phyloP scores from a whole-genome alignment of 768 basidiomycete genomes.

The Clavaria fumosa region DNA sequence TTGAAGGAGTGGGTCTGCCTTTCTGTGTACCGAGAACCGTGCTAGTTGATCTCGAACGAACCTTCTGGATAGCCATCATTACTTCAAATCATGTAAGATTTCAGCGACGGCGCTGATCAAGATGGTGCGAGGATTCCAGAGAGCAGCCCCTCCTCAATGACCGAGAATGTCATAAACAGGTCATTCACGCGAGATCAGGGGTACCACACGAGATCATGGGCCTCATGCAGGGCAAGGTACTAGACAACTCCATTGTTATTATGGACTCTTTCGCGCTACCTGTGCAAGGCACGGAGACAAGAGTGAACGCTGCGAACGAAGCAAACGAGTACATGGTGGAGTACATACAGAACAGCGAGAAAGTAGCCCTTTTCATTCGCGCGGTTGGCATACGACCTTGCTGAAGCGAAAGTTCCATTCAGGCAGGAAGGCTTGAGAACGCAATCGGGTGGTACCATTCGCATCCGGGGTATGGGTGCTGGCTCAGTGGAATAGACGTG shows the following conservation, averaged over 20 bases:
- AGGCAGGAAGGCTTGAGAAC: conserved; percentile 78
- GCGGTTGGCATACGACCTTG: neutral
- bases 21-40: neutral
- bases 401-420: neutral
- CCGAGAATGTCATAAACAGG: conserved; percentile 31
- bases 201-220: conserved; percentile 99
- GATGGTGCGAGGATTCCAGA: conserved; percentile 38
- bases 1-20: conserved; percentile 60
- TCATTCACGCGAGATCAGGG: conserved; percentile 95
- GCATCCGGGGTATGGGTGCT: conserved; percentile 98
- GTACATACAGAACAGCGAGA: conserved; percentile 68
- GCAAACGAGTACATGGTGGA: conserved; percentile 99
- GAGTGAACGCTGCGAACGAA: conserved; percentile 90
- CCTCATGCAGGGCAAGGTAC: conserved; percentile 93
- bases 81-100: conserved; percentile 86
- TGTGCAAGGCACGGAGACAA: conserved; percentile 95
- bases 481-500: conserved; percentile 98
- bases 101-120: conserved; percentile 92
- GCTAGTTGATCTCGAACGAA: neutral
- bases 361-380: conserved; percentile 26
- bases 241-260: conserved; percentile 63
- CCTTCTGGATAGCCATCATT: conserved; percentile 41
- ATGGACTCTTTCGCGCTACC: conserved; percentile 97
- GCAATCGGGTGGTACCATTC: conserved; percentile 98
- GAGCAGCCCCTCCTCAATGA: conserved; percentile 2